These are phyloP conservation scores for Sanguinoderma infundibulare DNA, from an alignment of 1,284 basidiomycete species.

Conservation along the genomic window DNA sequence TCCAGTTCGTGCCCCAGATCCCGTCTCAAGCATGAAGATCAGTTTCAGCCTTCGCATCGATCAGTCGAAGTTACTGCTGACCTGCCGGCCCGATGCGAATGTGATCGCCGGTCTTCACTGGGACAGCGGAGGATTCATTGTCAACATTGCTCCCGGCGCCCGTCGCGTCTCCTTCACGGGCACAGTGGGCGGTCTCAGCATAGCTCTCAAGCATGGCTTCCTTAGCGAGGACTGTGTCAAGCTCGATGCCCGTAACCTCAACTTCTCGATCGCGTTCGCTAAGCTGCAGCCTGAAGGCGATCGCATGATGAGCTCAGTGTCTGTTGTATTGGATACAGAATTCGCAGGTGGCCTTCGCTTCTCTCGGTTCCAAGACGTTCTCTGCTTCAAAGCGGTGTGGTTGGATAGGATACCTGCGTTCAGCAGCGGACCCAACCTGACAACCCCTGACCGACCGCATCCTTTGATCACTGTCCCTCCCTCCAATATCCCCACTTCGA, in stretches of 20 bases:
- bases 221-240: constrained; percentile 80
- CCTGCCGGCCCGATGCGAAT: constrained; percentile 88
- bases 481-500: constrained; percentile 8
- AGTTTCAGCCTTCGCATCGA: constrained; percentile 89
- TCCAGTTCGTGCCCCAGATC: constrained; percentile 12
- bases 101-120: constrained; percentile 86
- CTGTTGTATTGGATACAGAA: constrained; percentile 76
- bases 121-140: constrained; percentile 89
- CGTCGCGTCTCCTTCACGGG: constrained; percentile 76
- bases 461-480: constrained; percentile 11
- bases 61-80: constrained; percentile 81
- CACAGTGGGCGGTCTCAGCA: constrained; percentile 77
- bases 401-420: constrained; percentile 82
- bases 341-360: constrained; percentile 76
- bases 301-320: constrained; percentile 59
- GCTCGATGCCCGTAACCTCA: constrained; percentile 75
- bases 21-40: constrained; percentile 62
- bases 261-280: constrained; percentile 71
- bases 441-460: constrained; percentile 31
- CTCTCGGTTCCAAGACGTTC: constrained; percentile 82
- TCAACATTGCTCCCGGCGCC: constrained; percentile 76
- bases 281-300: constrained; percentile 47
- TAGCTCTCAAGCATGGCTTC: constrained; percentile 82
- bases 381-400: constrained; percentile 92
- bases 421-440: constrained; percentile 43